Base-by-base conservation (phyloP, 768 basidiomycete genomes). In the Lenzites betulinus region DNA sequence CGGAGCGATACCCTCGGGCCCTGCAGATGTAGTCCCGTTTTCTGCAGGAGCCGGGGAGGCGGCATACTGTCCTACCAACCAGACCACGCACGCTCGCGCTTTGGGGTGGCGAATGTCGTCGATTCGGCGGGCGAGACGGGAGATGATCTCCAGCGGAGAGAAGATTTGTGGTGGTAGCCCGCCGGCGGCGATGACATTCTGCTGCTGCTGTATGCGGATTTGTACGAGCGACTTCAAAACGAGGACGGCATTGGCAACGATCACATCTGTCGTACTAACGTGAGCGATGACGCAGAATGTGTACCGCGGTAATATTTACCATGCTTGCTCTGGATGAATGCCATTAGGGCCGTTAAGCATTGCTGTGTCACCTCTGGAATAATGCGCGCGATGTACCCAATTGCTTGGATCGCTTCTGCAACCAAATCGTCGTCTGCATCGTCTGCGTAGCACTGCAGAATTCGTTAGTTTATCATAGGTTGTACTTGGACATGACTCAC, bases 51-150 rank as follows among this genome's bases (percentile, higher is more conserved):
- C 23, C 13, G 44, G 71, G 7, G 79, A 78, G 12, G 87, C 79
- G 16, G 90, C 84, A 69, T 93, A 93, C 71, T 97, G 93, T 0
- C 96, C 95, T 0, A 94, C 93, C 0, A 98, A 83, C 94, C 96
- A 97, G 25, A 93, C 76, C 1, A 98, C 86, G 65, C 91, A 94
- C 0, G 95, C 93, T 30, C 92, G 78, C 1, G 95, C 94, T 67
- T 86, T 83, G 1, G 87, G 78, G 66, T 95, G 92, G 8, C 78
- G 82, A 51, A 98, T 91, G 52, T 86, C 87, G 49, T 93, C 91
- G 47, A 96, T 82, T 30, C 83, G 82, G 50, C 83, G 80, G 0
- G 93, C 92, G 7, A 98, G 84, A 38, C 86, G 84, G 3, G 86
- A 81, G 20, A 96, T 87, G 63, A 96, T 89, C 8, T 79, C 76